Conservation (phyloP, 106 monocot species). For the Phalaenopsis aphrodite region DNA sequence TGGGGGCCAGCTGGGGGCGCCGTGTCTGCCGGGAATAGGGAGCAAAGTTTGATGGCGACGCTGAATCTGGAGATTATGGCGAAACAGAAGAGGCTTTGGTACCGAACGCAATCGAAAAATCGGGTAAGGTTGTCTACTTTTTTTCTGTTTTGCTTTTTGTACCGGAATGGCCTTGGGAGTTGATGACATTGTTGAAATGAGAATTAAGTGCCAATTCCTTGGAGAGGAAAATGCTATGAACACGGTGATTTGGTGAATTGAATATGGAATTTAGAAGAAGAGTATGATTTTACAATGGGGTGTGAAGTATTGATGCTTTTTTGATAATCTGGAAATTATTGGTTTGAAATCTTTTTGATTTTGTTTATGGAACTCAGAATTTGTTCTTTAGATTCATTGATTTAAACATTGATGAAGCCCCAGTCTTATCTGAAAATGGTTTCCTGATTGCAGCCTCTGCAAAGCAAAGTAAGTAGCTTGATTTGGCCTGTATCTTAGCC, state of each 20-base stretch:
- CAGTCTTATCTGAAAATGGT: not conserved
- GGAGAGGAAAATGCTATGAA: not conserved
- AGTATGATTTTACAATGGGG: no score
- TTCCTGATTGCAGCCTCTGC: not conserved
- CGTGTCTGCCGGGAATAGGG: slow-evolving; percentile 16
- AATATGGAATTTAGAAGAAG: not conserved
- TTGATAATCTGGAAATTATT: not conserved
- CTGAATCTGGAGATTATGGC: slow-evolving; percentile 71
- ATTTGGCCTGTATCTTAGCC: not conserved
- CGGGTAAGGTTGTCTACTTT: slow-evolving; percentile 25
- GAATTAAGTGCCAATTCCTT: not conserved
- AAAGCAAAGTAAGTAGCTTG: not conserved
- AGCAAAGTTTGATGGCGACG: slow-evolving; percentile 34
- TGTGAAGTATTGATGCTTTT: not conserved
- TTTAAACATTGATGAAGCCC: not conserved
- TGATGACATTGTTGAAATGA: not conserved
- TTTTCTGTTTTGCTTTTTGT: not conserved
- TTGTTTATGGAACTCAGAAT: not conserved
- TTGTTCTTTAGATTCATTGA: not conserved
- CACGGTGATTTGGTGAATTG: not conserved
- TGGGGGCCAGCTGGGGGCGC: slow-evolving; percentile 35
- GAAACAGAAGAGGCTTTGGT: slow-evolving; percentile 89
- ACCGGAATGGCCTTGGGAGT: not conserved
- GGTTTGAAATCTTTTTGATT: not conserved
- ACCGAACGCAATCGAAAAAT: slow-evolving; percentile 54